Percentiles rank a stretch among this genome's conserved stretches.
These are phyloP conservation scores for Trichosporon coremiiforme DNA, from an alignment of 1,284 basidiomycete species.

Conservation along the genomic window DNA sequence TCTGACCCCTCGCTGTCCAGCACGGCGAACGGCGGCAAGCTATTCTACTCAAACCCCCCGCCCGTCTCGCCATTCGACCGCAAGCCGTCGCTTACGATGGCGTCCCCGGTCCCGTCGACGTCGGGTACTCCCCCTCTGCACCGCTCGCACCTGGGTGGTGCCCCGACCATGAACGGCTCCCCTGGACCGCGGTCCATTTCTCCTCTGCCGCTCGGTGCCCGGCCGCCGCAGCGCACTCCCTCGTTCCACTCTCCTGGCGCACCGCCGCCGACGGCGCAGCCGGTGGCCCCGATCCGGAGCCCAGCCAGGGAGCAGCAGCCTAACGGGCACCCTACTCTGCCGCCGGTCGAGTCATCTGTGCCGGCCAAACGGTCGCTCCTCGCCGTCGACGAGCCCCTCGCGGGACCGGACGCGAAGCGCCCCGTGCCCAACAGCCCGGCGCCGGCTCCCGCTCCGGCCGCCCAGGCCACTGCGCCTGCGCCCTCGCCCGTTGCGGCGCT, in stretches of 20 bases:
- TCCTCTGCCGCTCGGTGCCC: neutral
- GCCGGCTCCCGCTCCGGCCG: neutral
- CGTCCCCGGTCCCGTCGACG: neutral
- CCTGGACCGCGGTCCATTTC: neutral
- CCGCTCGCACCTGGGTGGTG: neutral
- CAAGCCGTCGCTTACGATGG: neutral
- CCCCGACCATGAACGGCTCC: neutral
- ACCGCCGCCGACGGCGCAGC: neutral
- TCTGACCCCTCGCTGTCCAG: neutral
- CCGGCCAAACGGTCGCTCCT: neutral
- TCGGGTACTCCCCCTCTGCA: neutral
- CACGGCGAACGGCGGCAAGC: neutral
- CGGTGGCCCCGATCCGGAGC: neutral
- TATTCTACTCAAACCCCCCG: neutral
- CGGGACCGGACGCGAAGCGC: neutral
- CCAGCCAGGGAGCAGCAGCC: neutral
- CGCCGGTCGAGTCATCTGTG: neutral
- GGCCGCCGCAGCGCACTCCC: constrained; percentile 2
- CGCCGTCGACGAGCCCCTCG: neutral
- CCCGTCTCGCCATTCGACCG: neutral
- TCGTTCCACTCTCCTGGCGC: neutral
- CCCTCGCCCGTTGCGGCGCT: neutral
- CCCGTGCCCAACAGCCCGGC: neutral
- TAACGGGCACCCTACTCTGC: neutral
- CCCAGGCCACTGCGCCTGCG: neutral